Evolutionary conservation across 768 basidiomycete species (phyloP).

Genomic region (Podaxis pistillaris): DNA sequence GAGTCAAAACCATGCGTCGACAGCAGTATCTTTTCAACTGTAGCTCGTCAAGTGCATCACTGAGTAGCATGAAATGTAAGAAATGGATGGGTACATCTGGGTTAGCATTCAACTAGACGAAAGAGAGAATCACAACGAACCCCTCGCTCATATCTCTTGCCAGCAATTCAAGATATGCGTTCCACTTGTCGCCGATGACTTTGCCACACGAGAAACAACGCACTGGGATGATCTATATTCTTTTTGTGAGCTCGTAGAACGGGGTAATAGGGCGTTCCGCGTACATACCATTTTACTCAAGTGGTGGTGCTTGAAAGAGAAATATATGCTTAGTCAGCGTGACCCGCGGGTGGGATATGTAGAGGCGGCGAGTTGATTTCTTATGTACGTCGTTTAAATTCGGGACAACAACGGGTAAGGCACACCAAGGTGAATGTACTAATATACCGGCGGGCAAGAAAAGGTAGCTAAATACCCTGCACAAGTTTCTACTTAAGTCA

Average conservation of each 20-base stretch:
- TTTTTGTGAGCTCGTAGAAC: background rate
- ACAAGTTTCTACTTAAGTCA: too few species aligned
- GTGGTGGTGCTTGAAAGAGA: background rate
- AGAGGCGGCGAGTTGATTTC: too few species aligned
- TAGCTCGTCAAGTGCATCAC: conserved; percentile 86
- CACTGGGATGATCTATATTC: conserved; percentile 85
- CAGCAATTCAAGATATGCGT: conserved; percentile 77
- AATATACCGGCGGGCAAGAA: too few species aligned
- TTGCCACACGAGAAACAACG: conserved; percentile 97
- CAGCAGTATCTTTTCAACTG: conserved; percentile 95
- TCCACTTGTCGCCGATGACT: conserved; percentile 97
- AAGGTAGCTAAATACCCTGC: too few species aligned
- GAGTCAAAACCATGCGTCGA: conserved; percentile 94
- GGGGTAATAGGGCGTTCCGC: background rate
- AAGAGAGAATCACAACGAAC: conserved; percentile 42
- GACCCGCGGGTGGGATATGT: background rate
- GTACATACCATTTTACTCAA: background rate
- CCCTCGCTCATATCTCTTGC: conserved; percentile 85
- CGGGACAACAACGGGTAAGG: too few species aligned
- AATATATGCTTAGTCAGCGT: background rate
- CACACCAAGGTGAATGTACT: too few species aligned
- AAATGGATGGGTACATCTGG: background rate
- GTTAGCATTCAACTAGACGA: background rate
- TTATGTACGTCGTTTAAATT: too few species aligned
- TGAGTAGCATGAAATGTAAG: conserved; percentile 25